These are phyloP conservation scores for Gilbertella persicaria DNA, from an alignment of 371 early-diverging fungal species.

Conservation along the genomic window DNA sequence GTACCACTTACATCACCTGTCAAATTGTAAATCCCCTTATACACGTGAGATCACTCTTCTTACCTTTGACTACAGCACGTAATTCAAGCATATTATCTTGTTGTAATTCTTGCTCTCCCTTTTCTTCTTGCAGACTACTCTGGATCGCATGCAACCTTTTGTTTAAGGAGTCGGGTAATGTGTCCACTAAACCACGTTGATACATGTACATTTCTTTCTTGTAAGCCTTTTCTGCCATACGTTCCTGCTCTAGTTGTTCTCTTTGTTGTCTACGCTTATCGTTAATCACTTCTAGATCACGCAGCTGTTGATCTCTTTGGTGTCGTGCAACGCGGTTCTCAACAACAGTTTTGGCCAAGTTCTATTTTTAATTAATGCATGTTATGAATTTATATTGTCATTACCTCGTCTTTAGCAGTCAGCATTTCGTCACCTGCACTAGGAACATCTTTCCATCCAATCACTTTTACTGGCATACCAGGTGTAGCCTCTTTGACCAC, in stretches of 20 bases:
- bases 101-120: constrained; percentile 17
- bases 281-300: constrained; percentile 77
- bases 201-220: constrained; percentile 70
- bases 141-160: constrained; percentile 46
- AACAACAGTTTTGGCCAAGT: constrained; percentile 78
- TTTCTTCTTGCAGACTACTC: constrained; percentile 12
- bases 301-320: constrained; percentile 62
- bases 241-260: constrained; percentile 65
- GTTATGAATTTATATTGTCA: neutral
- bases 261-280: constrained; percentile 66
- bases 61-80: constrained; percentile 61
- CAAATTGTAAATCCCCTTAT: neutral
- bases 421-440: constrained; percentile 88
- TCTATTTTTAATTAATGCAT: constrained; percentile 42
- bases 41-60: constrained; percentile 12
- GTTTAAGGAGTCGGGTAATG: constrained; percentile 53
- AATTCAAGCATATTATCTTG: constrained; percentile 53
- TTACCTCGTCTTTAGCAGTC: constrained; percentile 71
- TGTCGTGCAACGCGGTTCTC: constrained; percentile 64
- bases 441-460: constrained; percentile 94
- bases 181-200: constrained; percentile 65
- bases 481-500: constrained; percentile 80
- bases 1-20: constrained; percentile 94
- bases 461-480: constrained; percentile 85
- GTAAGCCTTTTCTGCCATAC: constrained; percentile 57